Percentiles rank a stretch among this genome's conserved stretches.
Conservation (phyloP, 1,284 basidiomycete genomes). For the Sporisorium iseilematis-ciliati region DNA sequence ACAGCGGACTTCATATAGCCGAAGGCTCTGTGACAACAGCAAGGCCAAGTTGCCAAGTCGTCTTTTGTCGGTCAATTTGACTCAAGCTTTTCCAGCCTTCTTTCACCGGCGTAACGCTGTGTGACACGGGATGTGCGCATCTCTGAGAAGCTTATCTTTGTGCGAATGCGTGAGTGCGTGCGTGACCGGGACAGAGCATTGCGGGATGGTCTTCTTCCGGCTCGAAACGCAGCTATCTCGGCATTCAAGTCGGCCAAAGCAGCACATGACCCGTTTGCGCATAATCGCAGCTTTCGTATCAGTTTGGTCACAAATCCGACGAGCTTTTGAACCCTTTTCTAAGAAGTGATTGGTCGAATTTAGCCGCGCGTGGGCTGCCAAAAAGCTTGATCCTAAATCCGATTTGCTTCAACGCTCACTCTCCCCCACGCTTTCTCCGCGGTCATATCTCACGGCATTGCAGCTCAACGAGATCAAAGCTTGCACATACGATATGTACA, state of each 20-base stretch:
- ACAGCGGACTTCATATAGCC: constrained; percentile 8
- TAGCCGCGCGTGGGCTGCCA: not conserved
- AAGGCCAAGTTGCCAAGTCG: not conserved
- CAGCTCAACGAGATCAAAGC: not conserved
- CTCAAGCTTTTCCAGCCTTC: not conserved
- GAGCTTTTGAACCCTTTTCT: not conserved
- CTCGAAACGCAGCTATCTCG: constrained; percentile 1
- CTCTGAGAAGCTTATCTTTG: constrained; percentile 8
- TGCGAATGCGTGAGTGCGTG: not conserved
- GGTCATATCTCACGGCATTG: not conserved
- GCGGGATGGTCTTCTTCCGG: not conserved
- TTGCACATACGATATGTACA: not conserved
- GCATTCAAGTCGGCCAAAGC: constrained; percentile 7
- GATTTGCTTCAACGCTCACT: not conserved
- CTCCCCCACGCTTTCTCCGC: constrained; percentile 5
- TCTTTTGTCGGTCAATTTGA: constrained; percentile 5
- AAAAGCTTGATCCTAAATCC: constrained; percentile 4
- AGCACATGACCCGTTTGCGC: not conserved
- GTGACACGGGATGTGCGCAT: not conserved
- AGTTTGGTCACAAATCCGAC: constrained; percentile 12
- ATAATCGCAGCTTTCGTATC: not conserved
- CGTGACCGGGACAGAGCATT: not conserved
- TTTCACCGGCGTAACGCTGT: not conserved
- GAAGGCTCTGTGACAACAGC: not conserved
- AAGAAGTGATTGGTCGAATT: not conserved